phyloP scores from a whole-genome alignment of 495 filamentous ascomycete species.

The Cercophora samala region DNA sequence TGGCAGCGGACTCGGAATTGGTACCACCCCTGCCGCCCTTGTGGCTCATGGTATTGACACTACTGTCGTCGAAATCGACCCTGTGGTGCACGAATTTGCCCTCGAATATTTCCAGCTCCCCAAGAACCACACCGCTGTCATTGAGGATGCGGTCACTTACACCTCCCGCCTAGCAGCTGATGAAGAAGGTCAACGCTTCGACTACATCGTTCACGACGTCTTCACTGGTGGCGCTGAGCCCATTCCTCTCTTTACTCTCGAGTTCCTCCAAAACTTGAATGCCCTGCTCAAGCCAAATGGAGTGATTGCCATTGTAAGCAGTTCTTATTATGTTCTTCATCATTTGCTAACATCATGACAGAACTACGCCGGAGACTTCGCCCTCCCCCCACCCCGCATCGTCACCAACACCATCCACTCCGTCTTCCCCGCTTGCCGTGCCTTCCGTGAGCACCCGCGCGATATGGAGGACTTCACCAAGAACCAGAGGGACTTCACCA shows the following conservation, averaged over 20 bases:
- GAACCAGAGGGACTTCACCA: constrained; percentile 69
- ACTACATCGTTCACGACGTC: constrained; percentile 97
- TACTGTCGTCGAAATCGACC: constrained; percentile 92
- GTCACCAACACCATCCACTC: constrained; percentile 67
- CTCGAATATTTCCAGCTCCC: constrained; percentile 78
- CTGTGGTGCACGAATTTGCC: constrained; percentile 78
- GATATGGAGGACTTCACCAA: constrained; percentile 38
- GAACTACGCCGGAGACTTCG: constrained; percentile 96
- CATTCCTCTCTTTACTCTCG: constrained; percentile 76
- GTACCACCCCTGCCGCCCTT: constrained; percentile 81
- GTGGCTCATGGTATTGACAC: constrained; percentile 86
- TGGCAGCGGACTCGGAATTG: constrained; percentile 80
- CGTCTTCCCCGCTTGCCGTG: constrained; percentile 75
- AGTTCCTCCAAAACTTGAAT: constrained; percentile 69
- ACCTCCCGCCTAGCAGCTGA: constrained; percentile 51
- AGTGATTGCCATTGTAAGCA: constrained; percentile 81
- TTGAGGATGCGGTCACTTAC: constrained; percentile 78
- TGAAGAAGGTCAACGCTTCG: constrained; percentile 52
- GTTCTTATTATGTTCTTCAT: background rate
- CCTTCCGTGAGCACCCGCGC: constrained; percentile 74
- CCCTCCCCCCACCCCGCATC: constrained; percentile 64
- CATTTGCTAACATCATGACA: constrained; percentile 29
- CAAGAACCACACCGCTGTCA: constrained; percentile 70
- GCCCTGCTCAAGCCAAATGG: constrained; percentile 71
- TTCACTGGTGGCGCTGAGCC: constrained; percentile 97